Evolutionary conservation across 495 filamentous ascomycete species (phyloP), one percentile per base, ranked within the genome.

Genomic region (Rostrohypoxylon terebratum): DNA sequence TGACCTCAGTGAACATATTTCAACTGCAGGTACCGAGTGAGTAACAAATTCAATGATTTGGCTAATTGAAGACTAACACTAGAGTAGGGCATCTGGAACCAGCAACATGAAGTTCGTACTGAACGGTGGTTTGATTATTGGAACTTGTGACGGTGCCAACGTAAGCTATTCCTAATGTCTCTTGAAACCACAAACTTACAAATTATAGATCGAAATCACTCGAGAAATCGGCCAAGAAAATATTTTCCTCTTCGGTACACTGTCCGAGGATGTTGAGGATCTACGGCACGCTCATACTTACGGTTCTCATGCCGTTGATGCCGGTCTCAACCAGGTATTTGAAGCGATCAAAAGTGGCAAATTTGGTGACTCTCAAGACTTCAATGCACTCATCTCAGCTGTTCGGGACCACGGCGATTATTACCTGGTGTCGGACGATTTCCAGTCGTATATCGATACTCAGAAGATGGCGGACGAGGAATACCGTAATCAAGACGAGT

Each of bases 81-180:
- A 8, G 4, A 10, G 48, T 48, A 85, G 83, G 77, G 86, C 86
- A 0, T 86, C 83, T 42, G 86, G 86, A 66, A 88, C 86, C 11
- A 87, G 85, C 71, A 98, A 98, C 88, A 99, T 99, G 96, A 99
- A 99, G 79, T 99, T 99, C 76, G 95, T 97, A 11, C 84, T 99
- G 73, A 99, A 98, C 75, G 96, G 96, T 64, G 96, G 96, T 45
- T 83, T 99, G 63, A 96, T 99, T 69, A 98, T 99, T 63, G 96
- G 96, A 77, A 99, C 96, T 40, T 97, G 94, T 79, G 96, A 99
- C 75, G 96, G 96, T 77, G 96, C 96, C 63, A 99, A 99, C 72
- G 94, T 97, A 85, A 87, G 90, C 85, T 38, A 31, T 23, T 9
- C 20, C 13, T 33, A 10, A 8, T 45, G 20, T 28, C 6, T n/a